Conservation (phyloP, 805 yeast genomes). For the Hanseniaspora lindneri region DNA sequence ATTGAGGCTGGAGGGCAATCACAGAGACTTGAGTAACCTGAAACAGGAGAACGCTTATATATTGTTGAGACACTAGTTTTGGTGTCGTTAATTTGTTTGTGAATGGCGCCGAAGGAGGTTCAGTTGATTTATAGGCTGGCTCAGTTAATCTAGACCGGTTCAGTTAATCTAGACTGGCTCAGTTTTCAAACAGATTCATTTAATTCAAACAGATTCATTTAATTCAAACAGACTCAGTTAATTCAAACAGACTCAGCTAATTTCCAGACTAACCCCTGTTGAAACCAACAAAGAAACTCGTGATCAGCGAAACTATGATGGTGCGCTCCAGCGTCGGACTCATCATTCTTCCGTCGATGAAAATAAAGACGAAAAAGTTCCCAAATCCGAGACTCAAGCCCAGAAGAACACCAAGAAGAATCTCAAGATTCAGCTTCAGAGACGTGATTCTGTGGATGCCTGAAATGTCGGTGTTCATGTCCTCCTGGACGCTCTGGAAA, state of each 20-base stretch:
- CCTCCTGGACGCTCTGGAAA: slow-evolving; percentile 62
- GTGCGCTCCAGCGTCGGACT: slow-evolving; percentile 55
- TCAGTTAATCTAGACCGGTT: no score
- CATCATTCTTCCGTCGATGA: slow-evolving; percentile 41
- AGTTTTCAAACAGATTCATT: no score
- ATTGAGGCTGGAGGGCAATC: slow-evolving; percentile 88
- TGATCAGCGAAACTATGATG: slow-evolving; percentile 54
- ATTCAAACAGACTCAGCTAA: no score
- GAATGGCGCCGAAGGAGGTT: no score
- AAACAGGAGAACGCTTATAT: slow-evolving; percentile 91
- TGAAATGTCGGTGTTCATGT: slow-evolving; percentile 38
- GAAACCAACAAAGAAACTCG: slow-evolving; percentile 58
- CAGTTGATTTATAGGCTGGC: no score
- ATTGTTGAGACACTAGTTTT: slow-evolving; percentile 55
- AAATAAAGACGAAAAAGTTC: slow-evolving; percentile 46
- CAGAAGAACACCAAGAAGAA: slow-evolving; percentile 54
- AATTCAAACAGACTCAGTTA: no score
- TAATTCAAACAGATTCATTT: no score
- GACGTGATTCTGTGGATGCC: slow-evolving; percentile 24
- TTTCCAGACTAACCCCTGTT: slow-evolving; percentile 35
- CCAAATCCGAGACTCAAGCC: slow-evolving; percentile 71
- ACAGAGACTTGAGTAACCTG: slow-evolving; percentile 72
- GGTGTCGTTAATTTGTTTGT: background rate
- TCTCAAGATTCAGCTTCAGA: slow-evolving; percentile 47
- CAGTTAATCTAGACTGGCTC: no score